Evolutionary conservation across 2,329 filamentous ascomycete genomes (phyloP).

Genomic region (Clarireedia hainanense): DNA sequence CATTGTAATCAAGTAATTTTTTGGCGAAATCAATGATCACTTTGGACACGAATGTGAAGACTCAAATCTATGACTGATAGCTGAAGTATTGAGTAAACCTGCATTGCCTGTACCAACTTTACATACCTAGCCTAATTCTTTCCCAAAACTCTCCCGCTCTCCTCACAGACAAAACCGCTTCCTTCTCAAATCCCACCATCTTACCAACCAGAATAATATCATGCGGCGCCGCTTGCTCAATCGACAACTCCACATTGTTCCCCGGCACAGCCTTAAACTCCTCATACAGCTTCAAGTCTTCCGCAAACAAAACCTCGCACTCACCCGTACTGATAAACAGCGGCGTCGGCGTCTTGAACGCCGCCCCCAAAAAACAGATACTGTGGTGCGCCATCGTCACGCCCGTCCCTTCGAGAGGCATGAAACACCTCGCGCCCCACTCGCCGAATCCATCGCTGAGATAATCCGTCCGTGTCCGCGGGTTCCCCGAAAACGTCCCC

Average conservation of each 20-base stretch:
- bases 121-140: neutral
- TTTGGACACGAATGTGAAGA: no score
- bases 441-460: slow-evolving; percentile 30
- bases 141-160: slow-evolving; percentile 7
- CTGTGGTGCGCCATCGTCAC: slow-evolving; percentile 31
- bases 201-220: slow-evolving; percentile 37
- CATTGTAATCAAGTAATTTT: no score
- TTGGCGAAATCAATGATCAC: no score
- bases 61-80: no score
- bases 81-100: no score
- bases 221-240: slow-evolving; percentile 36
- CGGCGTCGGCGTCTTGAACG: slow-evolving; percentile 33
- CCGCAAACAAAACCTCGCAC: slow-evolving; percentile 35
- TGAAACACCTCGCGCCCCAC: slow-evolving; percentile 37
- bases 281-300: slow-evolving; percentile 32
- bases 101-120: neutral
- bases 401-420: slow-evolving; percentile 15
- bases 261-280: slow-evolving; percentile 32
- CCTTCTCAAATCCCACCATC: slow-evolving; percentile 35
- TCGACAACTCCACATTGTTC: slow-evolving; percentile 34
- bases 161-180: slow-evolving; percentile 20
- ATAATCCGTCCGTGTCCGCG: slow-evolving; percentile 33
- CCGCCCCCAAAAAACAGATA: slow-evolving; percentile 30
- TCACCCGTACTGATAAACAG: slow-evolving; percentile 36
- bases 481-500: slow-evolving; percentile 20